Base-by-base conservation (phyloP, 2,329 filamentous ascomycete species). In the Cercospora berteroae region DNA sequence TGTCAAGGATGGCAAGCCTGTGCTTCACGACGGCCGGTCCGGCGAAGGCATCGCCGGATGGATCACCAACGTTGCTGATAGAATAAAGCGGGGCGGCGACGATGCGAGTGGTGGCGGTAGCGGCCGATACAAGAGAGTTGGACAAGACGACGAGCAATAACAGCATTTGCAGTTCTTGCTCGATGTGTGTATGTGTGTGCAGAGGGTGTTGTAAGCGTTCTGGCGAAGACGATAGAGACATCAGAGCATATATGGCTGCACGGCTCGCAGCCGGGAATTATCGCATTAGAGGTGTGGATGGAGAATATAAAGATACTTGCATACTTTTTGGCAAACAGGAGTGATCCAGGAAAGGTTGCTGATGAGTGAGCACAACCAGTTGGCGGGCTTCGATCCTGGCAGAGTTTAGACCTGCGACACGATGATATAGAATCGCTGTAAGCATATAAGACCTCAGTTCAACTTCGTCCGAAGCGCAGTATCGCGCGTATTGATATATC, bases 1-100 rank as follows among this genome's bases (percentile, higher is more conserved):
- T 29, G 79, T 83, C 52, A 72, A 78, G 52, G 83, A 84, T 68
- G 83, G 83, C 63, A 87, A 86, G 76, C 79, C 82, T 10, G 78
- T 81, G 58, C 76, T 80, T 63, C 78, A 78, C 44, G 77, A 79
- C 12, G 74, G 78, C 39, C 77, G 77, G 62, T 59, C 69, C 16
- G 73, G 76, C 42, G 86, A 90, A 73, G 88, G 89, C 4, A 80
- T 91, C 63, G 87, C 88, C 16, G 88, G 88, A 13, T 91, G 89
- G 89, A 90, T 91, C 72, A 87, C 85, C 55, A 87, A 86, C 50
- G 86, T 91, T 16, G 79, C 66, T 5, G 66, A 68, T 23, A 60
- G 59, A 10, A 86, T 90, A 44, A 86, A 83, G 73, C 83, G 84
- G 67, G 81, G 76, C 70, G 85, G 81, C 77, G 81, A 81, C 42